phyloP scores from a whole-genome alignment of 2,329 filamentous ascomycete genomes.

The Trichoderma sp. region DNA sequence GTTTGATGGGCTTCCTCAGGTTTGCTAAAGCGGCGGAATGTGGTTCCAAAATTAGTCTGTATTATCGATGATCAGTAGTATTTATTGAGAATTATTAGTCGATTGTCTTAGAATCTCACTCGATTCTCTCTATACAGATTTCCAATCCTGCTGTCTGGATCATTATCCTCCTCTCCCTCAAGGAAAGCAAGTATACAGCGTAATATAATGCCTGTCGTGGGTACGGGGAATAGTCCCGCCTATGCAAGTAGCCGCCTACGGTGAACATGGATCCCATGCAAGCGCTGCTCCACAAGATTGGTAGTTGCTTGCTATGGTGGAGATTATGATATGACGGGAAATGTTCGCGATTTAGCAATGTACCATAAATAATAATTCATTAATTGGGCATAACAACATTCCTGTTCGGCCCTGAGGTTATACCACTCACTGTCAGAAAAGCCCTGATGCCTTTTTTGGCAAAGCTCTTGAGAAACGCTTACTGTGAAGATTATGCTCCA shows the following conservation, averaged over 20 bases:
- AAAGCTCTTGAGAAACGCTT: background rate
- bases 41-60: background rate
- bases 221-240: background rate
- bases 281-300: background rate
- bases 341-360: background rate
- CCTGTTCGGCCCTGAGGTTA: too few species aligned
- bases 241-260: background rate
- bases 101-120: background rate
- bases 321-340: background rate
- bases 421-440: too few species aligned
- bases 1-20: constrained; percentile 4
- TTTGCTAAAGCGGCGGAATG: background rate
- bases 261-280: background rate
- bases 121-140: background rate
- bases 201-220: background rate
- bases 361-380: too few species aligned
- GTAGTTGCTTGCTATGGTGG: background rate
- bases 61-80: background rate
- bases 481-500: background rate
- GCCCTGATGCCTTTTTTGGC: too few species aligned
- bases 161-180: background rate
- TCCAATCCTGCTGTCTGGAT: too few species aligned
- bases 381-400: too few species aligned
- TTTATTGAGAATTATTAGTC: background rate
- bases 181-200: background rate